A percentile compares a stretch with the other conserved stretches of the same genome.
These are phyloP conservation scores for Graphiopsis chlorocephala DNA, from an alignment of 2,329 filamentous ascomycete genomes.

Conservation along the genomic window DNA sequence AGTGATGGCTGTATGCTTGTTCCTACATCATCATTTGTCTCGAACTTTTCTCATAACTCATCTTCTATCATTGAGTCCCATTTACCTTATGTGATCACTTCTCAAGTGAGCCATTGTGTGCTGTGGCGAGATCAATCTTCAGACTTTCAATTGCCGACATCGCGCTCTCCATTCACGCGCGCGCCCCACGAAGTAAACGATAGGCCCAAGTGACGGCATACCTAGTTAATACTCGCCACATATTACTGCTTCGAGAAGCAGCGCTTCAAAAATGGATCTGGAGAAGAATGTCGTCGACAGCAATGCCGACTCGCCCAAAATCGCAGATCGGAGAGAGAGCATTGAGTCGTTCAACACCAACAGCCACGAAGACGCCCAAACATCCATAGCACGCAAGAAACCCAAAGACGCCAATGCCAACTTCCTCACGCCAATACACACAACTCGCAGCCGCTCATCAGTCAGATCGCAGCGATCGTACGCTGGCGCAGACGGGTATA, in stretches of 20 bases:
- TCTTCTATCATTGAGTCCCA: too few relatives aligned
- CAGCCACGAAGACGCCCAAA: constrained; percentile 1
- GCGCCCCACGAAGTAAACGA: neutral
- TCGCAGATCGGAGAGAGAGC: neutral
- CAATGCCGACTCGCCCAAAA: neutral
- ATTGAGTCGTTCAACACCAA: neutral
- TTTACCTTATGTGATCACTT: too few relatives aligned
- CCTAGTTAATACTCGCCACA: neutral
- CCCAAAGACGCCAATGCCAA: neutral
- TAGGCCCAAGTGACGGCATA: neutral
- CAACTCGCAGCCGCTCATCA: constrained; percentile 27
- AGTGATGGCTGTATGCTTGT: neutral
- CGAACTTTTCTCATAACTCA: neutral
- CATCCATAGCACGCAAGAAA: constrained; percentile 7
- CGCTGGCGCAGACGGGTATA: constrained; percentile 30
- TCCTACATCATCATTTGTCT: neutral
- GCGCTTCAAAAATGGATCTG: neutral
- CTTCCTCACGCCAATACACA: constrained; percentile 14
- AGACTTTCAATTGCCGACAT: constrained; percentile 4
- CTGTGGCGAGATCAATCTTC: neutral
- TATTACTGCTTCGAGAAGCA: neutral
- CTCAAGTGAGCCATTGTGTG: neutral
- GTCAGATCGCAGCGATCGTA: constrained; percentile 30
- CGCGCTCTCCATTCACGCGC: neutral
- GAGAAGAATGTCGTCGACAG: neutral